These are phyloP conservation scores for Leishmania aethiopica DNA, from an alignment of 208 protist species.

Conservation along the genomic window DNA sequence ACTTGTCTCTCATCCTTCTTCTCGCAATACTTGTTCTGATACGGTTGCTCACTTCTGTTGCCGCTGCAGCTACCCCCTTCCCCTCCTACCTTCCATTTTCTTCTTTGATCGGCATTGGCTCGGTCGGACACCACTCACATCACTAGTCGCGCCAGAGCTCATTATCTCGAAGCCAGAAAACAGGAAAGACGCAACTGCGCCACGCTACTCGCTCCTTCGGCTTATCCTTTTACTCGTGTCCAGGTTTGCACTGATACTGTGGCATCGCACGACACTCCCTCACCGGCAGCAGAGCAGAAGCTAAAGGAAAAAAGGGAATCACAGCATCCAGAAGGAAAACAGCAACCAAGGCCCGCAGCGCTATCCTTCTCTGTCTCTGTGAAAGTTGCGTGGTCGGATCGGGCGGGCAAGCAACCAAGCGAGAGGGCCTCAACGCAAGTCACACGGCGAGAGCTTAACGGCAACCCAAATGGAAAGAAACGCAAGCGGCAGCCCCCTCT, in stretches of 20 bases:
- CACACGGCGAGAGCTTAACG: not conserved
- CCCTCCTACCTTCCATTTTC: not conserved
- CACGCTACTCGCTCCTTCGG: not conserved
- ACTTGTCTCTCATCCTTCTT: not conserved
- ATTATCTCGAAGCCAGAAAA: not conserved
- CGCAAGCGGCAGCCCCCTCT: not conserved
- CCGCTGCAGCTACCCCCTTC: not conserved
- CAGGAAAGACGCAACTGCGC: not conserved
- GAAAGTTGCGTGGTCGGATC: not conserved
- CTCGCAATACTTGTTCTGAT: not conserved
- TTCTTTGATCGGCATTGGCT: not conserved
- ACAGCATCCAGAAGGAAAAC: not conserved
- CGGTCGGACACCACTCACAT: not conserved
- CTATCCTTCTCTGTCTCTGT: not conserved
- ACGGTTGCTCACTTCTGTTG: not conserved
- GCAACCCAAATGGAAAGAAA: not conserved
- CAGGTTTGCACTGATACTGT: not conserved
- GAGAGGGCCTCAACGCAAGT: not conserved
- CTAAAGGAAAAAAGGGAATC: not conserved
- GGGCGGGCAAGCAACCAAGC: not conserved
- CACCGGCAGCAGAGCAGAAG: not conserved
- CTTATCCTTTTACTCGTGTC: not conserved
- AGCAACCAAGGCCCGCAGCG: not conserved
- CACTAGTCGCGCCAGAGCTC: not conserved
- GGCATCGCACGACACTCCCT: not conserved